phyloP scores from a whole-genome alignment of 306 rosid genomes.

The Hippophae rhamnoides region DNA sequence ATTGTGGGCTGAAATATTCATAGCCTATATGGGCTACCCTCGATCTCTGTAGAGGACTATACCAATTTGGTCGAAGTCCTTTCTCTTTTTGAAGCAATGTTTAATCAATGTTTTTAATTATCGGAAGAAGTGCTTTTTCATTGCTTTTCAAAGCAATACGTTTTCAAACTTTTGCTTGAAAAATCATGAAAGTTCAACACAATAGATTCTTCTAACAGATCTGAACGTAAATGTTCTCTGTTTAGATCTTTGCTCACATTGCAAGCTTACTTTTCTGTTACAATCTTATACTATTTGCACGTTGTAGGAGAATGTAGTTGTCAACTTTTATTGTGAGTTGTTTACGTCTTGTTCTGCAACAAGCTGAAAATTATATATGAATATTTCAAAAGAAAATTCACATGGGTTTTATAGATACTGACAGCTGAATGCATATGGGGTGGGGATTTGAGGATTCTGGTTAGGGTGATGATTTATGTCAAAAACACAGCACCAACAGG shows the following conservation, averaged over 20 bases:
- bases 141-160: slow-evolving; percentile 14
- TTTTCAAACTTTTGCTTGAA: not conserved
- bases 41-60: too few species aligned
- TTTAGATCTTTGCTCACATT: slow-evolving; percentile 7
- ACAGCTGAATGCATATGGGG: slow-evolving; percentile 5
- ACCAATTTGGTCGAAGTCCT: not conserved
- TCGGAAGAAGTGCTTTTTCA: not conserved
- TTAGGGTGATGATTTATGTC: slow-evolving; percentile 17
- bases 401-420: slow-evolving; percentile 8
- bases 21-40: too few species aligned
- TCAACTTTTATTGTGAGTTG: slow-evolving; percentile 4
- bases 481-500: slow-evolving; percentile 4
- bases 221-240: not conserved
- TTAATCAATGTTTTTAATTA: not conserved
- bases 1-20: too few species aligned
- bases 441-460: slow-evolving; percentile 3
- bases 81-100: not conserved
- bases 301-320: not conserved
- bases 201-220: not conserved
- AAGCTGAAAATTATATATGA: not conserved
- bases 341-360: not conserved
- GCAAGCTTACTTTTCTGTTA: not conserved
- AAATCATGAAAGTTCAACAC: not conserved
- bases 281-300: not conserved
- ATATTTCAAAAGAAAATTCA: not conserved